Evolutionary conservation across 2,329 filamentous ascomycete genomes (phyloP), one percentile per base, ranked within the genome.

Genomic region (Lachnellula hyalina): DNA sequence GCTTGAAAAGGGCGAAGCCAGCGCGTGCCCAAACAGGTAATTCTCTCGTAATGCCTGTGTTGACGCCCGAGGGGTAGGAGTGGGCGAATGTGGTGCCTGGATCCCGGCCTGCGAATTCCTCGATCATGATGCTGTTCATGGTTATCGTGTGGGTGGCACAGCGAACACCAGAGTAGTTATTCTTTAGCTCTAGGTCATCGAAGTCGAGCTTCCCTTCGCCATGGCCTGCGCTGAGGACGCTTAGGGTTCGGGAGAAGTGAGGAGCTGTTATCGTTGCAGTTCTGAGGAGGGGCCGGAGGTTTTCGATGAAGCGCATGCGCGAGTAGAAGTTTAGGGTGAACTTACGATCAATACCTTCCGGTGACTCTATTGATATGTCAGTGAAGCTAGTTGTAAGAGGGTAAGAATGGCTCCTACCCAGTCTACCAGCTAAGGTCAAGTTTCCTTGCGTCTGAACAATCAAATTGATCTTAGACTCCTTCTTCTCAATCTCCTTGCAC

Each of bases 301-400:
- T 82, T 45, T 74, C 54, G 12, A 79, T 73, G 62, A 85, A 80
- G 40, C 80, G 79, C 58, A 79, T 74, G 19, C 83, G 82, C 4
- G 78, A 74, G 68, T 85, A 85, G 68, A 78, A 80, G 19, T 73
- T 67, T 5, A 67, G 50, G 12, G 62, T 55, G 28, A 65, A 57
- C 45, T 65, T 66, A 9, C 63, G 59, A 44, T 65, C 62, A 5
- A 68, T 53, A 14, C 64, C 64, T 60, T 68, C 65, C 1, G 62
- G 55, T 11, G 52, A 58, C 53, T 65, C 66, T 68, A 28, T 12
- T 15, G 25, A n/a, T 15, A 14, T 23, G 34, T 48, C 17, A 55
- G 23, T 12, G 23, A 12, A 9, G 14, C 19, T 28, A 11, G 21
- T 35, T 8, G 17, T 2, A 5, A 21, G 21, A 11, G 25, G 11